Evolutionary conservation across 352 stramenopile genomes (phyloP), one percentile per base, ranked within the genome.

Genomic region (Phytophthora pistaciae): DNA sequence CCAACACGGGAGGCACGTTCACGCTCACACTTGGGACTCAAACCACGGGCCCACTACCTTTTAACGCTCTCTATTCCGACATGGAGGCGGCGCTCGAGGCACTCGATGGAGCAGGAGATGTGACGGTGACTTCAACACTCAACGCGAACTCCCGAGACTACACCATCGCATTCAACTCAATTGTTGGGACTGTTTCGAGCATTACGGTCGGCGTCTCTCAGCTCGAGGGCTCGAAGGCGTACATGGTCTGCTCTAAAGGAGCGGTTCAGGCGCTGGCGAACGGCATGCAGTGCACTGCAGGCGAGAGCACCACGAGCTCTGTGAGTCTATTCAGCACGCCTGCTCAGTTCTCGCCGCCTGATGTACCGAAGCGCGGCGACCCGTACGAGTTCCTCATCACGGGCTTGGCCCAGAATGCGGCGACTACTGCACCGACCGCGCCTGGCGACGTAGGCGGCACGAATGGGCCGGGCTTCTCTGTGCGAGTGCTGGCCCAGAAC

Each of bases 1-100:
- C 77, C 2, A 92, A 93, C 29, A 92, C 90, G 1, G 90, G 79
- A 31, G 93, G 94, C 5, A 91, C 83, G 31, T 98, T 98, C 57
- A 96, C 81, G 21, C 59, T 98, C 7, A 68, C 78, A 50, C 74
- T 97, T 7, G 86, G 25, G 5, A 75, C 66, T 5, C 62, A 76
- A 20, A 54, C 78, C 4, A 95, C 90, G 0, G 87, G 90, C 0
- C 82, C 90, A 1, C 77, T 96, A 23, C 60, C 79, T 6, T 78
- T 76, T 44, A 80, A 77, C 18, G 83, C 75, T 3, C 53, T 94
- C 5, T 91, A 88, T 75, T 85, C 76, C 1, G 91, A 97, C 0
- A 64, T 98, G 54, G 92, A 94, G 70, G 75, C 75, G 3, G 87
- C 92, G 8, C 48, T 98, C 9, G 83, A 97, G 76, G 86, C 79